Conservation (phyloP, 371 early-diverging fungal genomes). For the Fennellomyces sp. region DNA sequence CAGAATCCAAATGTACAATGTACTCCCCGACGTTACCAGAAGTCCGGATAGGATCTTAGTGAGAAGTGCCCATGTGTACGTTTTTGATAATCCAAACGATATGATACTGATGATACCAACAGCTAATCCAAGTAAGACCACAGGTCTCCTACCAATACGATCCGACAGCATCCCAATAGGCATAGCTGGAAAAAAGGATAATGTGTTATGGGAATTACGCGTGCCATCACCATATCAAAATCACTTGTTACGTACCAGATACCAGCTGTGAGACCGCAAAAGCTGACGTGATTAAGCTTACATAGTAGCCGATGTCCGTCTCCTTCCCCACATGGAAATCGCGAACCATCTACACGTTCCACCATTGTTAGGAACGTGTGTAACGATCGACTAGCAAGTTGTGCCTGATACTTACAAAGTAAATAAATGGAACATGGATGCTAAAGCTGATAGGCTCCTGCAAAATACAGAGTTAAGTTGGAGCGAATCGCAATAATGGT, state of each 20-base stretch:
- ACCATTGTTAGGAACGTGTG: not conserved
- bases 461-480: constrained; percentile 41
- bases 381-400: constrained; percentile 17
- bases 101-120: constrained; percentile 72
- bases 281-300: constrained; percentile 62
- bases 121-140: constrained; percentile 76
- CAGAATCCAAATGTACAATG: not conserved
- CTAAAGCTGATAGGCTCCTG: constrained; percentile 68
- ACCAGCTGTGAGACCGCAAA: constrained; percentile 69
- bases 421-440: constrained; percentile 64
- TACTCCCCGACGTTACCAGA: constrained; percentile 51
- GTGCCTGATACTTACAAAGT: constrained; percentile 36
- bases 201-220: not conserved
- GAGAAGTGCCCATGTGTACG: constrained; percentile 68
- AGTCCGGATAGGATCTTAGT: constrained; percentile 74
- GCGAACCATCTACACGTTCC: constrained; percentile 51
- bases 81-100: constrained; percentile 77
- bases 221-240: not conserved
- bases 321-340: constrained; percentile 61
- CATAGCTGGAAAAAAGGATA: constrained; percentile 24
- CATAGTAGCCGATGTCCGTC: constrained; percentile 64
- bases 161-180: constrained; percentile 73
- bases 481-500: not conserved
- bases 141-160: constrained; percentile 72
- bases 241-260: constrained; percentile 37